Evolutionary conservation across 805 yeast genomes (phyloP).

Genomic region (Grigorovia jiainica): DNA sequence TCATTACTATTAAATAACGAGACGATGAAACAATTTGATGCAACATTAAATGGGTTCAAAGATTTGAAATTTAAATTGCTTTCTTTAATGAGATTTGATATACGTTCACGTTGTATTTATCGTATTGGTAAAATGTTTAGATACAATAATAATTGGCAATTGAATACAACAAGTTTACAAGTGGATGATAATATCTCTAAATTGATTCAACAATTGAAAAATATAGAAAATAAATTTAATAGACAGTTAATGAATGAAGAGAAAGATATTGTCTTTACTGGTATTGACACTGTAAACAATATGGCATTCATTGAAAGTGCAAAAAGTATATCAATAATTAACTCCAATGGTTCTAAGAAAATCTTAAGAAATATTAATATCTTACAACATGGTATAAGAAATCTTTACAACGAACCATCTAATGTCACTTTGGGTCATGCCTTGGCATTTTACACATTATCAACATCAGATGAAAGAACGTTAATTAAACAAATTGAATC

Average conservation of each 20-base stretch:
- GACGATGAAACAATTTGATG: slow-evolving; percentile 12
- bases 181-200: slow-evolving; percentile 21
- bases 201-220: slow-evolving; percentile 20
- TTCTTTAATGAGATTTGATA: slow-evolving; percentile 22
- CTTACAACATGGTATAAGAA: slow-evolving; percentile 24
- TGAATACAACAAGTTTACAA: slow-evolving; percentile 25
- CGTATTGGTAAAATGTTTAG: slow-evolving; percentile 22
- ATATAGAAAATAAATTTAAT: slow-evolving; percentile 20
- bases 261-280: slow-evolving; percentile 17
- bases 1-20: slow-evolving; percentile 17
- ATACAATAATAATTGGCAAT: slow-evolving; percentile 20
- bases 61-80: slow-evolving; percentile 13
- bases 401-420: slow-evolving; percentile 15
- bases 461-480: slow-evolving; percentile 16
- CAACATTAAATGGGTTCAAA: slow-evolving; percentile 11
- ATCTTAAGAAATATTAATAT: slow-evolving; percentile 24
- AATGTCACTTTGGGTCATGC: slow-evolving; percentile 18
- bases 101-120: slow-evolving; percentile 22
- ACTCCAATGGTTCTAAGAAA: slow-evolving; percentile 25
- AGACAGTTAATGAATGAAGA: slow-evolving; percentile 14
- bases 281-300: slow-evolving; percentile 18
- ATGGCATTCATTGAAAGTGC: slow-evolving; percentile 20
- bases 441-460: slow-evolving; percentile 15
- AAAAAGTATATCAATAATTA: slow-evolving; percentile 17
- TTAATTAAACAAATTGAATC: slow-evolving; percentile 14